phyloP scores from a whole-genome alignment of 2,329 filamentous ascomycete species.

The Alternaria brassicae region DNA sequence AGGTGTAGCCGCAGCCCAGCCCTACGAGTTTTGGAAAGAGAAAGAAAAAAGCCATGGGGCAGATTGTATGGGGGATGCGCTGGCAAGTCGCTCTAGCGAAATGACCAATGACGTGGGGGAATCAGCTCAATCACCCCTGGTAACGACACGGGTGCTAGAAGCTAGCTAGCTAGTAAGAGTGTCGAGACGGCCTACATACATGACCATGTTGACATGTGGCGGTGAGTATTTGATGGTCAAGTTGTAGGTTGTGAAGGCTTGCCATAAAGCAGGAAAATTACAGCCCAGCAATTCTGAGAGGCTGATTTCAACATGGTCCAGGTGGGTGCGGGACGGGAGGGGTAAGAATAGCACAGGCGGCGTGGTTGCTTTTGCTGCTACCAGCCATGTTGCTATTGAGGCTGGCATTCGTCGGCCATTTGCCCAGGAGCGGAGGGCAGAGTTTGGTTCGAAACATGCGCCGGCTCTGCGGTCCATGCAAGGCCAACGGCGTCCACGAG shows the following conservation, averaged over 20 bases:
- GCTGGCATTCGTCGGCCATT: slow-evolving; percentile 13
- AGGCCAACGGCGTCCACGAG: slow-evolving; percentile 19
- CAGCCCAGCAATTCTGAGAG: background rate
- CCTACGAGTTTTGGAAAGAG: slow-evolving; percentile 15
- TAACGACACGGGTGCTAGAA: slow-evolving; percentile 21
- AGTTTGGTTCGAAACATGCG: slow-evolving; percentile 9
- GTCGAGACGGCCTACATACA: slow-evolving; percentile 5
- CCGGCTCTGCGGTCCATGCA: slow-evolving; percentile 9
- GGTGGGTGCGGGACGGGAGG: background rate
- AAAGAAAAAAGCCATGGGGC: slow-evolving; percentile 1
- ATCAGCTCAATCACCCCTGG: slow-evolving; percentile 24
- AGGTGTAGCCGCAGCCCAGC: slow-evolving; percentile 17
- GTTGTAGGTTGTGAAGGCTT: too few species aligned
- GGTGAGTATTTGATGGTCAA: too few species aligned
- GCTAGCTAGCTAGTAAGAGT: slow-evolving; percentile 4
- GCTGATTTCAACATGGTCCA: background rate
- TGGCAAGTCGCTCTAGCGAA: slow-evolving; percentile 28
- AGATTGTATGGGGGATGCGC: slow-evolving; percentile 35
- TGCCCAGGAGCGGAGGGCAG: background rate
- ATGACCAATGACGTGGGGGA: slow-evolving; percentile 25
- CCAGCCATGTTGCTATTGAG: slow-evolving; percentile 14
- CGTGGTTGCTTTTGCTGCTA: slow-evolving; percentile 6
- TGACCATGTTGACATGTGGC: slow-evolving; percentile 13
- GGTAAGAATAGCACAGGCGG: slow-evolving; percentile 13
- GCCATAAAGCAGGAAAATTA: background rate